These are phyloP conservation scores for Roridomyces roridus DNA, from an alignment of 768 basidiomycete species.

Conservation along the genomic window DNA sequence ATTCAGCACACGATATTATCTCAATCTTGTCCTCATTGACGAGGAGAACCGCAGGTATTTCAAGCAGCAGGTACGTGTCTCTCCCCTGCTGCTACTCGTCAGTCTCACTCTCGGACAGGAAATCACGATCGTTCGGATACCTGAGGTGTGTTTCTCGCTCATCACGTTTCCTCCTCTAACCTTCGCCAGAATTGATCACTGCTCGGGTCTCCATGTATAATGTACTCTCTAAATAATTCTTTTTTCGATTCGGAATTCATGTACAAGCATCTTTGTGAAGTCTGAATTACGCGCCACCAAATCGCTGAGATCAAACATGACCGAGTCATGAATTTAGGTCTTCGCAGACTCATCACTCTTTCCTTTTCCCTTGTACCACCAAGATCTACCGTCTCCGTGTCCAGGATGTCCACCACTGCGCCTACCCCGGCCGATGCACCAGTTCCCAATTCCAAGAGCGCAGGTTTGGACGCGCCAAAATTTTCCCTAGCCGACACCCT, in stretches of 20 bases:
- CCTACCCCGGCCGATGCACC: constrained; percentile 32
- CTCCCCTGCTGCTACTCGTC: background rate
- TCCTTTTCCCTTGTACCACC: constrained; percentile 15
- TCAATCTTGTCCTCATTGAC: constrained; percentile 96
- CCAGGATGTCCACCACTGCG: constrained; percentile 19
- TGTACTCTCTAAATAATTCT: too few species aligned
- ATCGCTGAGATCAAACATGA: too few species aligned
- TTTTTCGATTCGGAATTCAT: too few species aligned
- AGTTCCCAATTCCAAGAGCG: constrained; percentile 49
- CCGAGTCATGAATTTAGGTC: constrained; percentile 25
- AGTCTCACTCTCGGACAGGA: constrained; percentile 48
- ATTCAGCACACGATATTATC: constrained; percentile 95
- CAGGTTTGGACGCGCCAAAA: constrained; percentile 32
- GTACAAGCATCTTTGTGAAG: too few species aligned
- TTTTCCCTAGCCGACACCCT: background rate
- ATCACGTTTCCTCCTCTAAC: background rate
- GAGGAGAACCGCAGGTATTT: constrained; percentile 98
- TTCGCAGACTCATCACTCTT: constrained; percentile 20
- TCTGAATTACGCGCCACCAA: constrained; percentile 5
- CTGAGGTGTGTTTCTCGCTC: constrained; percentile 73
- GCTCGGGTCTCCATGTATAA: too few species aligned
- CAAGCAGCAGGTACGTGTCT: constrained; percentile 81
- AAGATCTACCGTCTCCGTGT: constrained; percentile 1
- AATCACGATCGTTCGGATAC: constrained; percentile 91
- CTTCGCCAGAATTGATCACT: too few species aligned